Base-by-base conservation (phyloP, 2,329 filamentous ascomycete species). In the Curvularia spicifera region DNA sequence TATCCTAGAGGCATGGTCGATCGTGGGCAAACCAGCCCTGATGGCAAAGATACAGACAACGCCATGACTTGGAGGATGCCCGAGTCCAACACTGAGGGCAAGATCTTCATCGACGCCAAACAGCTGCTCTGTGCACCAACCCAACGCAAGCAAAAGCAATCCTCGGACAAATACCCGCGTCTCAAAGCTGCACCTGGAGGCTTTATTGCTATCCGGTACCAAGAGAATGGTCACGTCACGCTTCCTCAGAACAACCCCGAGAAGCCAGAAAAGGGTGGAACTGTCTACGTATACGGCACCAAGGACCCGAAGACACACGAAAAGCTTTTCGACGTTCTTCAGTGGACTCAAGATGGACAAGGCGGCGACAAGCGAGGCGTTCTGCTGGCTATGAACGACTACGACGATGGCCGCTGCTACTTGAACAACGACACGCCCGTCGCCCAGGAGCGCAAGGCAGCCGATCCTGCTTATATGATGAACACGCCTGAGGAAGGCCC, bases 371-470 rank as follows among this genome's bases (percentile, higher is more conserved):
- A 85, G 48, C 87, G 89, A 40, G 95, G 95, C 31, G 81, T 82
- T 42, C 87, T 98, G 12, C 80, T 98, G 37, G 87, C 89, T 0
- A 89, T 86, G 1, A 88, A 91, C 67, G 87, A 90, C 80, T 99
- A 88, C 75, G 95, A 98, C 70, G 95, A 99, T 69, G 90, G 90
- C 26, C 89, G 91, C 70, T 99, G 95, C 81, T 93, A 93, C 75
- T 90, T 98, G 79, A 78, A 86, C 70, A 93, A 92, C 74, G 80
- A 80, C 2, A 59, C 63, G 52, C 71, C 50, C 12, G 87, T 92
- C 61, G 88, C 87, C 5, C 69, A 73, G 13, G 68, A 83, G 56
- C 90, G 93, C 56, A 50, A 50, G 26, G 35, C 33, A 29, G 35
- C 49, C 9, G 29, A 51, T n/a, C 49, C 49, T 4, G 49, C 49